Evolutionary conservation across 2,329 filamentous ascomycete genomes (phyloP).

Genomic region (Ophiostoma ips): DNA sequence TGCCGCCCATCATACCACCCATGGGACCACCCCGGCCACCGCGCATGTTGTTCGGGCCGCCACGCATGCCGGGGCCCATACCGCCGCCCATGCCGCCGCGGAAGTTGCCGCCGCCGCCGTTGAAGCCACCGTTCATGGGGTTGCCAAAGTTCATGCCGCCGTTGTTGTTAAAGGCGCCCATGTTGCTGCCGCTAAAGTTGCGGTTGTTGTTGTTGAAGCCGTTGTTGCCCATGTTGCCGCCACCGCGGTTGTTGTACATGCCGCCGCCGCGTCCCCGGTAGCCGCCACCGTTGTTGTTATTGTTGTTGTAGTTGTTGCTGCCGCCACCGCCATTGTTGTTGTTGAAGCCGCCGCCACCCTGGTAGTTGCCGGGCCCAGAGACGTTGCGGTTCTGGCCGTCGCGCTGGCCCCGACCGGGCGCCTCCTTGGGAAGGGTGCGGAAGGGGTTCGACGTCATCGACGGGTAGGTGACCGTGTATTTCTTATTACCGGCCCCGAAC

Average conservation of each 20-base stretch:
- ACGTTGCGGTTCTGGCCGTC: constrained; percentile 43
- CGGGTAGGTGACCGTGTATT: constrained; percentile 60
- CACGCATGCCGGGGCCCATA: constrained; percentile 37
- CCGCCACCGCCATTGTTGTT: constrained; percentile 30
- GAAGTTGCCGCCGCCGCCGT: constrained; percentile 30
- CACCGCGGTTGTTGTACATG: constrained; percentile 16
- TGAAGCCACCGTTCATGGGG: constrained; percentile 20
- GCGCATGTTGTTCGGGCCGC: constrained; percentile 27
- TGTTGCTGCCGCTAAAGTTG: constrained; percentile 22
- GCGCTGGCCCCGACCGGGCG: constrained; percentile 55
- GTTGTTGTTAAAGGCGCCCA: constrained; percentile 26
- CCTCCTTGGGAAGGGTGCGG: constrained; percentile 80
- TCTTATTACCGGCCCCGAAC: constrained; percentile 49
- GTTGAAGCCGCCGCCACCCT: constrained; percentile 30
- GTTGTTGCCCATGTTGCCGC: constrained; percentile 9
- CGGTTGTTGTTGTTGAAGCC: constrained; percentile 9
- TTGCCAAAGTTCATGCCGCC: constrained; percentile 28
- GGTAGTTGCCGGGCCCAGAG: constrained; percentile 29
- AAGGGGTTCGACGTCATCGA: constrained; percentile 73
- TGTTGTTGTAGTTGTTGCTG: constrained; percentile 22
- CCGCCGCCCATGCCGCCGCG: constrained; percentile 32
- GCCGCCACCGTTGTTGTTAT: constrained; percentile 29
- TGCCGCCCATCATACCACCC: constrained; percentile 22
- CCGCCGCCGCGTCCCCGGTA: constrained; percentile 22
- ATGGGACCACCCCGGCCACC: constrained; percentile 22